These are phyloP conservation scores for Favolaschia claudopus DNA, from an alignment of 768 basidiomycete genomes.

Conservation along the genomic window DNA sequence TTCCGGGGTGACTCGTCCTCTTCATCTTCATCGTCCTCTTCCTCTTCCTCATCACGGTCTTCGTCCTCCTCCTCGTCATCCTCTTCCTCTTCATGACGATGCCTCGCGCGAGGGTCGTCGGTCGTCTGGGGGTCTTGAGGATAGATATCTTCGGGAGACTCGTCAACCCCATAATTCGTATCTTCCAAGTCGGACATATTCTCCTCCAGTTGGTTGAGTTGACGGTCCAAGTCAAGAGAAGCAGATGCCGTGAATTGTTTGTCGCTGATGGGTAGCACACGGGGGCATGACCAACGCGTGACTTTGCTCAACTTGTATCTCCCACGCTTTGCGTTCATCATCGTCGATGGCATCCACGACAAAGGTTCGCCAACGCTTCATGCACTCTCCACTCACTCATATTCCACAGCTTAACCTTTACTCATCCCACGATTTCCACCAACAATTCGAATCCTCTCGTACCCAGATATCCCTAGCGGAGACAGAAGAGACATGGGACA, in stretches of 20 bases:
- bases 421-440: conserved; percentile 37
- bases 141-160: conserved; percentile 15
- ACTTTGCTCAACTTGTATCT: neutral
- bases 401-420: neutral
- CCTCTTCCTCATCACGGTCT: conserved; percentile 12
- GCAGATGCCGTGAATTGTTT: no score
- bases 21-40: conserved; percentile 40
- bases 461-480: conserved; percentile 56
- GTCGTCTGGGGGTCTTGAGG: conserved; percentile 3
- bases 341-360: conserved; percentile 1
- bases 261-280: no score
- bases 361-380: neutral
- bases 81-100: conserved; percentile 30
- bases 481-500: conserved; percentile 85
- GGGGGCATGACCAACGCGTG: no score
- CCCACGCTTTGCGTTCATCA: neutral
- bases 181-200: conserved; percentile 24
- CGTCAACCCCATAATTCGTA: neutral
- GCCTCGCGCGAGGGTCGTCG: neutral
- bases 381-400: neutral
- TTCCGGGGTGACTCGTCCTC: conserved; percentile 42
- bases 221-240: no score
- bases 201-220: no score
- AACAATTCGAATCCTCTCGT: conserved; percentile 53
- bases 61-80: conserved; percentile 40